These are phyloP conservation scores for Hypoxylon sp. DNA, from an alignment of 2,329 filamentous ascomycete species.

Conservation along the genomic window DNA sequence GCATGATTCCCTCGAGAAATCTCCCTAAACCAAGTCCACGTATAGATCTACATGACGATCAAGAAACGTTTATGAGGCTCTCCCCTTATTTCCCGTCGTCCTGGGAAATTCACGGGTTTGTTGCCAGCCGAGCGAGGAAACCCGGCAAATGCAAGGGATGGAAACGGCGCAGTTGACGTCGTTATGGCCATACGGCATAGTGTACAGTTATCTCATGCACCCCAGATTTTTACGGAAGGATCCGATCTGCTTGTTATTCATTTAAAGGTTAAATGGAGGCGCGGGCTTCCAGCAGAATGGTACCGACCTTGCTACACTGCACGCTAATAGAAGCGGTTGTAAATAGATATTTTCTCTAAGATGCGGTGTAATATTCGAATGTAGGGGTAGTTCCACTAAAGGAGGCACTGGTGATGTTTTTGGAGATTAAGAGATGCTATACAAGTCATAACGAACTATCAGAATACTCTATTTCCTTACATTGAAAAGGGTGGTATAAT, in stretches of 20 bases:
- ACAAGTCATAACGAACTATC: background rate
- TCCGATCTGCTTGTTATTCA: slow-evolving; percentile 21
- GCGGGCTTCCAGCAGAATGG: slow-evolving; percentile 12
- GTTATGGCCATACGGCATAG: slow-evolving; percentile 6
- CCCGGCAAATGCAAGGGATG: slow-evolving; percentile 7
- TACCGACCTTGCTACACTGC: slow-evolving; percentile 2
- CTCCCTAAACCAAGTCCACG: slow-evolving; percentile 12
- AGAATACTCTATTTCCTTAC: too few species aligned
- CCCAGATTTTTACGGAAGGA: slow-evolving; percentile 37
- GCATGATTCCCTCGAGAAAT: slow-evolving; percentile 31
- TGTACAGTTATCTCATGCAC: slow-evolving; percentile 34
- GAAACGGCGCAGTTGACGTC: slow-evolving; percentile 13
- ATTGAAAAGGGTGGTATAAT: too few species aligned
- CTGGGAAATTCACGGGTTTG: background rate
- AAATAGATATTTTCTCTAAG: background rate
- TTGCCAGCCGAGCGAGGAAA: slow-evolving; percentile 6
- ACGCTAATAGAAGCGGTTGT: slow-evolving; percentile 1
- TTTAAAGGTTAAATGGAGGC: slow-evolving; percentile 18
- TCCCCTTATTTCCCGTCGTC: slow-evolving; percentile 7
- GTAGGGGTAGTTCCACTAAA: slow-evolving; percentile 7
- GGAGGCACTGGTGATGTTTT: slow-evolving; percentile 1
- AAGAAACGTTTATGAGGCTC: background rate
- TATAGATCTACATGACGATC: slow-evolving; percentile 15
- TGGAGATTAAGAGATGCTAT: slow-evolving; percentile 6
- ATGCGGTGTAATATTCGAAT: background rate